Percentiles rank a stretch among this genome's conserved stretches.
These are phyloP conservation scores for Colletotrichum lupini DNA, from an alignment of 2,329 filamentous ascomycete genomes.

Conservation along the genomic window DNA sequence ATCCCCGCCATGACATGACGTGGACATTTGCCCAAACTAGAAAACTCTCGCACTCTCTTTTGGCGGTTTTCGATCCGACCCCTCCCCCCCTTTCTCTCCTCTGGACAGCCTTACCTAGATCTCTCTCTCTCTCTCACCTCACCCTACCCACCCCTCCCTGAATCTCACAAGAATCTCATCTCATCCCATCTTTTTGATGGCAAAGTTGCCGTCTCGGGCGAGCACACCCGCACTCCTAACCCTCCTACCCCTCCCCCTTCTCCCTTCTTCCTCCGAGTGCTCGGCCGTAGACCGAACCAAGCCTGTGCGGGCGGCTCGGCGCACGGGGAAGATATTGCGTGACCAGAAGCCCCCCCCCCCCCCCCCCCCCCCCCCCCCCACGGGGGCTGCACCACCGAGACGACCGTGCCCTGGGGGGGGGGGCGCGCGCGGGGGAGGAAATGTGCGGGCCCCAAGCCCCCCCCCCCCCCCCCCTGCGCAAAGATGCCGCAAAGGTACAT, in stretches of 20 bases:
- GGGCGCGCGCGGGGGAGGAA: no score
- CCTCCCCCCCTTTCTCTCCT: no score
- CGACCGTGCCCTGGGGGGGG: no score
- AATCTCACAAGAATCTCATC: constrained; percentile 7
- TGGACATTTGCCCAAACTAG: neutral
- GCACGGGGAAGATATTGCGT: neutral
- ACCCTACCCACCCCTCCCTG: neutral
- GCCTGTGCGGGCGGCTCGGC: neutral
- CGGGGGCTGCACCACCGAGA: no score
- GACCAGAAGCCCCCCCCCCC: neutral
- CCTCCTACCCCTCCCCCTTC: neutral
- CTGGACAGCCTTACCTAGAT: no score
- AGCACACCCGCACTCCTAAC: neutral
- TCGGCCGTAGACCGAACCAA: neutral
- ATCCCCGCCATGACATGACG: neutral
- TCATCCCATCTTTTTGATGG: constrained; percentile 10
- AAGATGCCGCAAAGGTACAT: neutral
- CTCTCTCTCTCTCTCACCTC: neutral
- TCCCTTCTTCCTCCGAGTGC: neutral
- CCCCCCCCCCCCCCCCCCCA: no score
- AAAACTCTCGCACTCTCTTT: neutral
- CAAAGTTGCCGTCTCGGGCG: neutral
- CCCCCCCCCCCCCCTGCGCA: neutral
- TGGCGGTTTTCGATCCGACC: neutral
- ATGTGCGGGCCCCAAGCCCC: no score